Base-by-base conservation (phyloP, 352 stramenopile species). In the Elongisporangium prolatum region DNA sequence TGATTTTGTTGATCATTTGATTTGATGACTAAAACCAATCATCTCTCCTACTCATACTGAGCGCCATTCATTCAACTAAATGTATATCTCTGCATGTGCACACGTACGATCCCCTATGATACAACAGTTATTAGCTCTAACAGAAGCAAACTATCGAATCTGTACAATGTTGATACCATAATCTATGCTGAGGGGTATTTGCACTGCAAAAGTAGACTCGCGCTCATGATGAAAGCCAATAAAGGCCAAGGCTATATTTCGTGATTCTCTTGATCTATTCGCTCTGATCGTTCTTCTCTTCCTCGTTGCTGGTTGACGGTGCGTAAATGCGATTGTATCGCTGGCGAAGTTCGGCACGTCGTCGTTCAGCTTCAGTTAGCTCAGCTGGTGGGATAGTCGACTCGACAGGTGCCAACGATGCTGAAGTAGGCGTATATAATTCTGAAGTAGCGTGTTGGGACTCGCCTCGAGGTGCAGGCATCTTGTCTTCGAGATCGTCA, bases 61-160 rank as follows among this genome's bases (percentile, higher is more conserved):
- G 76, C 74, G 70, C 74, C 59, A 52, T 17, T 11, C 51, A 53
- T 21, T 21, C 18, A 55, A 37, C 50, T 21, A 59, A 38, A 8
- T 34, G 24, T 7, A 34, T 34, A 8, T 11, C 21, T 6, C 47
- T 56, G 6, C 13, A 40, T 64, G 22, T 21, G 16, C 55, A 14
- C 1, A 60, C 2, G 14, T 16, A 34, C 4, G 57, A 52, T 44
- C 63, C 80, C 79, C 80, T 53, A 86, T 93, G 83, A 93, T 90
- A 50, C 57, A 60, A 81, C 68, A 89, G 75, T 86, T 89, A 93
- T 93, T 93, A 93, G 84, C 84, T 93, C 84, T 93, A 93, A 77
- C 81, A 80, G 81, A 93, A 89, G 63, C 57, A 57, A 61, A 84
- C 75, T 87, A 84, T 86, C 77, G 82, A 85, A 88, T 62, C 25